Conservation (phyloP, 768 basidiomycete genomes). For the Neoboletus magnificus region DNA sequence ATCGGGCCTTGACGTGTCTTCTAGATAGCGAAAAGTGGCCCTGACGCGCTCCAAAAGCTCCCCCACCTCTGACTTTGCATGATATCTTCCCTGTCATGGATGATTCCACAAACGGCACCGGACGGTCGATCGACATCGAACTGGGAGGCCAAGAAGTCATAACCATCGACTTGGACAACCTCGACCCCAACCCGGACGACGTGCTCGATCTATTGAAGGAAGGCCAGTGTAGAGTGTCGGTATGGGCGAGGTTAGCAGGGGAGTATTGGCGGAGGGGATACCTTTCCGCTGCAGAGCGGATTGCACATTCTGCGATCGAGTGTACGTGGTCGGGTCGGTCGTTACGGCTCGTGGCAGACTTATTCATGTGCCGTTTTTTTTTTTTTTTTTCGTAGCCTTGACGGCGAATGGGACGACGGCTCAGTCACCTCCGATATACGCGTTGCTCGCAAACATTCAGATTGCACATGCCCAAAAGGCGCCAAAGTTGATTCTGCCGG, state of each 20-base stretch:
- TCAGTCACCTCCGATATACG: constrained; percentile 69
- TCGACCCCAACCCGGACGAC: constrained; percentile 76
- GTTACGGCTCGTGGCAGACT: background rate
- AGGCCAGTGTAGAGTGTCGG: constrained; percentile 65
- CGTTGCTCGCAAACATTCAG: constrained; percentile 82
- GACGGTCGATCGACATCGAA: constrained; percentile 65
- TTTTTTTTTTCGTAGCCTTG: constrained; percentile 40
- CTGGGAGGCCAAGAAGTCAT: constrained; percentile 82
- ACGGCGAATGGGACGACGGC: constrained; percentile 45
- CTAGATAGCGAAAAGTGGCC: background rate
- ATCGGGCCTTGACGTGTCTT: background rate
- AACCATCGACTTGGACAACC: constrained; percentile 83
- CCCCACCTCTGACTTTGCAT: background rate
- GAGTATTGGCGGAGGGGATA: constrained; percentile 86
- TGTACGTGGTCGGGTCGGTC: constrained; percentile 42
- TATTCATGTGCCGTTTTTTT: background rate
- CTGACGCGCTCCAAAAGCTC: background rate
- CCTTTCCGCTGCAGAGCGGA: constrained; percentile 72
- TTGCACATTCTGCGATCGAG: constrained; percentile 63
- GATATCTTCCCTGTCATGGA: constrained; percentile 14
- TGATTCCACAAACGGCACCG: constrained; percentile 9
- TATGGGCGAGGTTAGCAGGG: constrained; percentile 80
- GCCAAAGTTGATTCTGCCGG: constrained; percentile 70
- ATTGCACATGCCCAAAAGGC: constrained; percentile 77
- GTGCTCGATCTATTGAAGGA: constrained; percentile 70